These are phyloP conservation scores for Tillandsia fasciculata DNA, from an alignment of 176 grass and related monocot genomes.

Conservation along the genomic window DNA sequence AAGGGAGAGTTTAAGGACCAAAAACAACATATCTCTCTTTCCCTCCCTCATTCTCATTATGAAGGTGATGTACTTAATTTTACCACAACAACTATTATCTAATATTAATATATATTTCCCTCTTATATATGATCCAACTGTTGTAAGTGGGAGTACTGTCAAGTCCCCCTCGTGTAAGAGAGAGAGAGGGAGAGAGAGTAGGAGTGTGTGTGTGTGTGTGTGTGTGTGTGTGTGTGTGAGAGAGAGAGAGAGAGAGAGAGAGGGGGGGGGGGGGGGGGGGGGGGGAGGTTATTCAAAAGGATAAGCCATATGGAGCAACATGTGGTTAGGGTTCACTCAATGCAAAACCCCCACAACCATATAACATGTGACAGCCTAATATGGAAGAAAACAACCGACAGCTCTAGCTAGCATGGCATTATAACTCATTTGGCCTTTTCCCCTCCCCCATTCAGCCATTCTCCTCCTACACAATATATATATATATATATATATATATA, in stretches of 20 bases:
- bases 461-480: slow-evolving; percentile 13
- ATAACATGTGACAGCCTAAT: slow-evolving; percentile 78
- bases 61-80: no score
- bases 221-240: neutral
- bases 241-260: slow-evolving; percentile 4
- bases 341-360: slow-evolving; percentile 39
- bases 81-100: neutral
- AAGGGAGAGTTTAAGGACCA: no score
- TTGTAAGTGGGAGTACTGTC: neutral
- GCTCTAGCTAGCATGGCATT: slow-evolving; percentile 56
- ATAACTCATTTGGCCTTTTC: slow-evolving; percentile 50
- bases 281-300: neutral
- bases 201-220: no score
- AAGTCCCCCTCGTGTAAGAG: neutral
- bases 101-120: neutral
- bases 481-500: no score
- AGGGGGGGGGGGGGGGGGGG: neutral
- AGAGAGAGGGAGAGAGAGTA: neutral
- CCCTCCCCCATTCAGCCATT: neutral
- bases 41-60: no score
- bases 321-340: slow-evolving; percentile 28
- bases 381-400: slow-evolving; percentile 83
- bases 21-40: no score
- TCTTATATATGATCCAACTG: neutral
- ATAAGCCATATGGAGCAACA: slow-evolving; percentile 7